Base-by-base conservation (phyloP, 164 flowering plant species). In the Berberis vulgaris region DNA sequence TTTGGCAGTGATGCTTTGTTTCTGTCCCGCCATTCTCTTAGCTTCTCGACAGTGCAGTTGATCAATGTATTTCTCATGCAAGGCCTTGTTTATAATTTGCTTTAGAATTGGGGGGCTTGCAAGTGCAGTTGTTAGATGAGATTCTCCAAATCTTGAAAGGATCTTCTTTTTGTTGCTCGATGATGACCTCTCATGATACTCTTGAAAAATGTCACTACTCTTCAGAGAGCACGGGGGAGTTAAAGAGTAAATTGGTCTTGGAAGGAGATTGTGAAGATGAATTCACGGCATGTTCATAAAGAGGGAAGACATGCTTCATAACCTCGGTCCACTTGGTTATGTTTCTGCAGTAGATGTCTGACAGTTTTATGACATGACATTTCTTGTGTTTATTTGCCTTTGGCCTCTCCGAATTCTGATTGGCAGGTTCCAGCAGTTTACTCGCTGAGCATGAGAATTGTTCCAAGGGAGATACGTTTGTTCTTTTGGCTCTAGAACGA, bases 21-120 rank as follows among this genome's bases (percentile, higher is more conserved):
- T 67, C 1, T 46, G 80, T 44, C 69, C 72, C 65, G 9, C 79
- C 63, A 61, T 78, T 78, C 95, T 82, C 73, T 73, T 84, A 45
- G 86, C 86, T 60, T 87, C 96, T 75, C 98, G 84, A 45, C 59
- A 4, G 62, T 86, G 95, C 54, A 91, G 70, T 52, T 76, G 87
- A 50, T 91, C 91, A 42, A 94, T 84, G 52, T 86, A 91, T 70
- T 86, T 94, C 81, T 91, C 96, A 70, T 87, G 97, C 68, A 89
- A 77, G 13, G 80, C 84, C 77, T 61, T 76, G 76, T 91, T 87
- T 68, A 84, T 88, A 1, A 94, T 81, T 65, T 65, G 85, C 79
- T 94, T 94, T 68, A 91, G 71, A 63, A 91, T 87, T 2, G 82
- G 88, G 41, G 99, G 91, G 64, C 96, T 91, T 38, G 71, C 60